Evolutionary conservation across 805 yeast species (phyloP).

Genomic region (Nakazawaea ambrosiae): DNA sequence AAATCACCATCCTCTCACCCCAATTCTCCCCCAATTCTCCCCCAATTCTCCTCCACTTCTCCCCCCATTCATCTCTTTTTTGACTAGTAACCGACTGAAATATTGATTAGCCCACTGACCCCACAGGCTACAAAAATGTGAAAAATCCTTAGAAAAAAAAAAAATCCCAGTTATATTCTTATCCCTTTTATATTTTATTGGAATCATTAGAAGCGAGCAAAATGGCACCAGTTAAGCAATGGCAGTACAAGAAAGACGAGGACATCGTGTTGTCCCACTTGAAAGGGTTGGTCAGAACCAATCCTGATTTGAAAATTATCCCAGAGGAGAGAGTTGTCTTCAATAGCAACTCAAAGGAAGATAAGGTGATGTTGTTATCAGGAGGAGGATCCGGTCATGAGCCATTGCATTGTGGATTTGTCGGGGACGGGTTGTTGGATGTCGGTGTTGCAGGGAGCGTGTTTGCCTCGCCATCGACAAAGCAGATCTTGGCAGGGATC

Average conservation of each 20-base stretch:
- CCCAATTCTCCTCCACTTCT: no score
- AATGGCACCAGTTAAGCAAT: conserved; percentile 27
- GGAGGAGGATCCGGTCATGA: conserved; percentile 92
- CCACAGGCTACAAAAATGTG: no score
- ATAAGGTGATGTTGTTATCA: conserved; percentile 66
- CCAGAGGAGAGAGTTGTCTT: conserved; percentile 52
- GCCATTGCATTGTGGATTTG: conserved; percentile 88
- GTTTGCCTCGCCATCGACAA: conserved; percentile 95
- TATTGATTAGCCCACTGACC: no score
- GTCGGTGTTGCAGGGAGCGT: conserved; percentile 87
- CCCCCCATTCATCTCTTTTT: no score
- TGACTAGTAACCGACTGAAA: no score
- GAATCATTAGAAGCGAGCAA: no score
- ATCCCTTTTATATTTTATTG: no score
- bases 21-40: no score
- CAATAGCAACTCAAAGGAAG: conserved; percentile 25
- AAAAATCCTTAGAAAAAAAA: no score
- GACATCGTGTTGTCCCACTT: conserved; percentile 43
- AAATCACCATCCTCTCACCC: no score
- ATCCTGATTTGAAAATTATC: conserved; percentile 48
- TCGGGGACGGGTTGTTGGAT: conserved; percentile 75
- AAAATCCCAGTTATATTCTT: no score
- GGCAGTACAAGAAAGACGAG: conserved; percentile 33
- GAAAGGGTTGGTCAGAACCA: conserved; percentile 44
- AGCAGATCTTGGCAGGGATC: conserved; percentile 70